phyloP scores from a whole-genome alignment of 1,284 basidiomycete genomes.

The Heterobasidion occidentale region DNA sequence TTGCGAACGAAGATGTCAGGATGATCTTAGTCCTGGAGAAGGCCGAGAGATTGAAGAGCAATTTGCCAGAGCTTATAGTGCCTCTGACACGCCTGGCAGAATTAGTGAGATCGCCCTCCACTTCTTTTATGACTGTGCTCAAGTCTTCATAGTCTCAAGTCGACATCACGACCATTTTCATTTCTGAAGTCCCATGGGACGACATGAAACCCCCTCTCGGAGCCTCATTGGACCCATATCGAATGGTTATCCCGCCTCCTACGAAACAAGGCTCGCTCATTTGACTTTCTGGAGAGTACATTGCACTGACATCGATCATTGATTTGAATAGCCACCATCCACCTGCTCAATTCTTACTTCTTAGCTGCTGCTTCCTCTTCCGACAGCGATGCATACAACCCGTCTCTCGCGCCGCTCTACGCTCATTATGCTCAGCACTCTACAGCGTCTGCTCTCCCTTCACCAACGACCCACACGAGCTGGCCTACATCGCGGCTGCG shows the following conservation, averaged over 20 bases:
- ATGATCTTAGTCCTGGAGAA: constrained; percentile 63
- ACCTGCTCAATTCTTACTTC: constrained; percentile 25
- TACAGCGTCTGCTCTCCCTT: constrained; percentile 61
- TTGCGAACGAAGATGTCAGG: constrained; percentile 16
- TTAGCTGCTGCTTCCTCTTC: constrained; percentile 12
- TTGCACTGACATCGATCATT: neutral
- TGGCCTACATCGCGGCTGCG: constrained; percentile 69
- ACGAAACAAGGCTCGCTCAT: constrained; percentile 50
- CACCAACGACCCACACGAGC: constrained; percentile 58
- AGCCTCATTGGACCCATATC: constrained; percentile 70
- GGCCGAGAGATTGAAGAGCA: constrained; percentile 59
- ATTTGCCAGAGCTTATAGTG: constrained; percentile 57
- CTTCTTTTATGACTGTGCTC: constrained; percentile 3
- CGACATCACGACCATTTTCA: constrained; percentile 51
- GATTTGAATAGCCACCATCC: constrained; percentile 24
- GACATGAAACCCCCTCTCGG: constrained; percentile 63
- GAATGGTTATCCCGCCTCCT: constrained; percentile 52
- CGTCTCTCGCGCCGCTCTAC: constrained; percentile 51
- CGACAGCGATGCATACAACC: constrained; percentile 33
- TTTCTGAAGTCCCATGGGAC: constrained; percentile 70
- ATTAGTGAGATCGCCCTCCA: constrained; percentile 42
- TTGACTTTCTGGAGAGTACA: neutral
- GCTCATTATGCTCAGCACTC: constrained; percentile 59
- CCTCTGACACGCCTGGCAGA: constrained; percentile 69
- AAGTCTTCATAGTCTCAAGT: constrained; percentile 28